Base-by-base conservation (phyloP, 176 grass and related monocot species). In the Carex kokanica region DNA sequence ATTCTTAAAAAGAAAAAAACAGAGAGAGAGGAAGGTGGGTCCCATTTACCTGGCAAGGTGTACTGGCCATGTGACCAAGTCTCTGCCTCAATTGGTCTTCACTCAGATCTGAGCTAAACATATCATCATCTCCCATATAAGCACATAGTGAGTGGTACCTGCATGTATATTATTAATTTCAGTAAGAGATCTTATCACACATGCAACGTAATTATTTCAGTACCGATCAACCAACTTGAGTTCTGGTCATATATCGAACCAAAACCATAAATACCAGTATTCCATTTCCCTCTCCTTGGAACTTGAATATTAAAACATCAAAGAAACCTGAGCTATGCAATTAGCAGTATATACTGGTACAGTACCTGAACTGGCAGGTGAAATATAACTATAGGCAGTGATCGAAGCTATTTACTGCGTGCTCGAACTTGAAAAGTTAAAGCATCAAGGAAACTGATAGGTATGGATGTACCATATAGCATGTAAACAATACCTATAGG, bases 61-160 rank as follows among this genome's bases (percentile, higher is more conserved):
- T 93, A 61, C 74, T 93, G 86, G 96, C 91, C 91, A 99, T 92
- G 89, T 99, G 96, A 84, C 96, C 96, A 86, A 99, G 89, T 86
- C 89, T 92, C 83, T 90, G 90, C 79, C 91, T 95, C 83, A 99
- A 87, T 68, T 99, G 96, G 83, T 99, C 96, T 87, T 99, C 96
- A 66, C 96, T 99, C 60, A 99, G 96, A 95, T 99, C 96, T 86
- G 96, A 99, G 85, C 96, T 99, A 86, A 99, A 99, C 96, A 99
- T 92, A 78, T 99, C 96, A 88, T 99, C 93, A 86, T 95, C 96
- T 53, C 96, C 96, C 96, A 93, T 93, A 72, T 93, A 99, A 75
- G 92, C 90, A 89, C 88, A 99, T 86, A 99, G 88, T 41, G 96
- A 99, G 74, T 99, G 93, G 83, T 84, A 99, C 89, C 96, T 99